Base-by-base conservation (phyloP, 306 rosid genomes). In the Cicer judaicum region DNA sequence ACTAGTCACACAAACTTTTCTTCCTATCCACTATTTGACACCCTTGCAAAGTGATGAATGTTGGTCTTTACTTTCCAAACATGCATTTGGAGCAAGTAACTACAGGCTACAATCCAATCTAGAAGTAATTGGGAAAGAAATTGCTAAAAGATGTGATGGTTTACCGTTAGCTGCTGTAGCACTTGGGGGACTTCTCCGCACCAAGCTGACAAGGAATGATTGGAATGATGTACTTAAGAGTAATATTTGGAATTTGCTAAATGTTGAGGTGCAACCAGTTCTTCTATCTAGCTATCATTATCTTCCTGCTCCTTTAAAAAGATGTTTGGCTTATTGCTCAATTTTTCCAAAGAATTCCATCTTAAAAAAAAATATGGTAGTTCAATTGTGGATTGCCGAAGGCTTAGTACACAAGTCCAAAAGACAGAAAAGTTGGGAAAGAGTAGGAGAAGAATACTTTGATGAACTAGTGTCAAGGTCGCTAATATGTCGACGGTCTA, bases 141-240 rank as follows among this genome's bases (percentile, higher is more conserved):
- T 86, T 71, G 84, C 78, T 15, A 46, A 63, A 10, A 80, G 47
- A 66, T 83, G 89, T 57, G 84, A 36, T 53, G 89, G 89, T 14
- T 74, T 86, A 57, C 85, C 89, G 7, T 40, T 80, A 74, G 89
- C 86, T n/a, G 85, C 75, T 14, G 62, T 73, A 55, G 75, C 83
- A 50, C 19, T 85, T 19, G 84, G 81, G 24, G 71, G 80, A 46
- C 48, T 85, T 13, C 59, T 85, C 43, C 70, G 75, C 54, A 64
- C 83, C 6, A 80, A 77, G 54, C 10, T 8, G 5, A 71, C 73
- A 7, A 70, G 79, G 7, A 1, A 43, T 7, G 7, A 15, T 5
- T 65, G 71, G 71, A 65, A 65, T 14, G 11, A 65, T 2, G 71
- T 65, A 46, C 7, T 65, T 7, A 65, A 65, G 44, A 65, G 71